Evolutionary conservation across 139 green algal genomes (phyloP).

Genomic region (Auxenochlorella pyrenoidosa): DNA sequence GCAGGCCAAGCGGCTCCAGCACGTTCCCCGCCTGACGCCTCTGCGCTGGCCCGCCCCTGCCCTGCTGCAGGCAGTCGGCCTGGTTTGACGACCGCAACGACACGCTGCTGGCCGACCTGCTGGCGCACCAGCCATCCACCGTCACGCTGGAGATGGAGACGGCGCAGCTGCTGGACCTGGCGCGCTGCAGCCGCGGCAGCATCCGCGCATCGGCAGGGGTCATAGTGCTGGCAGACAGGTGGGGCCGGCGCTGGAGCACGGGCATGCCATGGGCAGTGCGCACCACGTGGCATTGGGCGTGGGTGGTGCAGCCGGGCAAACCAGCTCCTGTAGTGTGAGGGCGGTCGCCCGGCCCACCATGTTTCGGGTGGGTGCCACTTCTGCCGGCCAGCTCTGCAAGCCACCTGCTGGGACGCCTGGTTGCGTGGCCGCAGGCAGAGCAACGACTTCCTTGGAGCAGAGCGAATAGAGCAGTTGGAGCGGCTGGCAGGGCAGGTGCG

Average conservation of each 20-base stretch:
- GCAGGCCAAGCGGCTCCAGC: not conserved
- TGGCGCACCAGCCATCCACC: constrained; percentile 32
- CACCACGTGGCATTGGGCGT: too few relatives aligned
- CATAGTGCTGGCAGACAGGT: constrained; percentile 72
- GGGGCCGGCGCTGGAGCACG: too few relatives aligned
- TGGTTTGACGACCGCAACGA: constrained; percentile 75
- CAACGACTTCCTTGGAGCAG: constrained; percentile 57
- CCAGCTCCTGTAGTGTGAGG: too few relatives aligned
- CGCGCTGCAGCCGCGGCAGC: constrained; percentile 60
- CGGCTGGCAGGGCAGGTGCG: constrained; percentile 44
- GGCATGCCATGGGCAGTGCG: too few relatives aligned
- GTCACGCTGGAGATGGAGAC: constrained; percentile 86
- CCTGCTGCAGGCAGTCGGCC: not conserved
- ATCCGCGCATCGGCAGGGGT: constrained; percentile 64
- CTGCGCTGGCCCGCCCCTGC: too few relatives aligned
- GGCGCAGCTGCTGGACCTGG: constrained; percentile 81
- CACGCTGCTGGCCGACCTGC: constrained; percentile 55
- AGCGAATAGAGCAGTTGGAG: constrained; percentile 57
- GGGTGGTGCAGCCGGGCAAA: too few relatives aligned
- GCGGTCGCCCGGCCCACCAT: too few relatives aligned
- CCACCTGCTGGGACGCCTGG: not conserved
- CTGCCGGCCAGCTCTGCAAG: not conserved
- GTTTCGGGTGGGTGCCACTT: too few relatives aligned
- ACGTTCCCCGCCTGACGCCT: too few relatives aligned
- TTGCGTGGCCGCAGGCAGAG: too few relatives aligned